Conservation (phyloP, 164 flowering plant species). For the Malania oleifera region DNA sequence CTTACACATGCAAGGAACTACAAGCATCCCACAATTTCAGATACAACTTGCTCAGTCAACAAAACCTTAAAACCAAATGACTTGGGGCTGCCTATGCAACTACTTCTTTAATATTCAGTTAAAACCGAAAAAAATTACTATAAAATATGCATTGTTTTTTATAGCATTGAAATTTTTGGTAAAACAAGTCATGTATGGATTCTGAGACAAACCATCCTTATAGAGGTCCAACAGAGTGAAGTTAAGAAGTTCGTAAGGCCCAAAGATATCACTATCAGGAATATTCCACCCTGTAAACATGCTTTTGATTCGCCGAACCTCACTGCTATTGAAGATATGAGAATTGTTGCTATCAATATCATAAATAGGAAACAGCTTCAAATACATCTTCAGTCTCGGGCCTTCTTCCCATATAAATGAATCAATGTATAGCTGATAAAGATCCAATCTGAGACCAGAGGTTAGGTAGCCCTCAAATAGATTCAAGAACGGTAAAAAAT, state of each 20-base stretch:
- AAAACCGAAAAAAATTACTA: neutral
- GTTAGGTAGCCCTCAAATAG: conserved; percentile 46
- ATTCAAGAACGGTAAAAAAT: conserved; percentile 41
- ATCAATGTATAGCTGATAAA: conserved; percentile 17
- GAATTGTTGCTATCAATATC: neutral
- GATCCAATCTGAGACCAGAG: conserved; percentile 40
- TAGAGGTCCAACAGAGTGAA: conserved; percentile 56
- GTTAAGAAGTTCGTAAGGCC: conserved; percentile 76
- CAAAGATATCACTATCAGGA: conserved; percentile 53
- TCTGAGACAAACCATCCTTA: conserved; percentile 39
- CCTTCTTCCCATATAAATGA: conserved; percentile 22
- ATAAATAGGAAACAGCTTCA: conserved; percentile 19
- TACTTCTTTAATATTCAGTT: too few relatives aligned
- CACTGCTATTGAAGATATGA: conserved; percentile 49
- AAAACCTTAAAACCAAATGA: neutral
- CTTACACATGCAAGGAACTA: neutral
- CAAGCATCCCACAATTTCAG: neutral
- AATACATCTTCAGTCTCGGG: conserved; percentile 17
- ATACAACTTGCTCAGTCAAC: neutral
- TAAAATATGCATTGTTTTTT: neutral
- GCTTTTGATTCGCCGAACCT: conserved; percentile 44
- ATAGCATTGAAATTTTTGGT: neutral
- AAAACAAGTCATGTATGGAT: conserved; percentile 1
- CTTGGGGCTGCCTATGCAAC: too few relatives aligned
- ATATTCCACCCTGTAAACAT: conserved; percentile 70